Base-by-base conservation (phyloP, 176 grass and related monocot genomes). In the Rhynchospora breviuscula region DNA sequence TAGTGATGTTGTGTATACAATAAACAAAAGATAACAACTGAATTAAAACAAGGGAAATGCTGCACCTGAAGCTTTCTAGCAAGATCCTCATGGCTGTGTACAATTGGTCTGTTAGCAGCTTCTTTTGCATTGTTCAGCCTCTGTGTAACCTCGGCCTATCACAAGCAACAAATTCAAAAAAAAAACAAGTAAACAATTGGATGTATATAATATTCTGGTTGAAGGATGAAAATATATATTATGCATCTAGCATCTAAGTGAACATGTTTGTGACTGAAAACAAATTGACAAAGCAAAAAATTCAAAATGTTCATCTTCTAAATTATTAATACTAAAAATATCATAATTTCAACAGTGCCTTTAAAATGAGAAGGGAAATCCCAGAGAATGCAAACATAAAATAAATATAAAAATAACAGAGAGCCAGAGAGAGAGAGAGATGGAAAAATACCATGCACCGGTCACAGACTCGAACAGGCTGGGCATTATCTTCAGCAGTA, bases 81-180 rank as follows among this genome's bases (percentile, higher is more conserved):
- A 79, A 99, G 96, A 93, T 95, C 91, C 63, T 99, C 93, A 47
- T 99, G 96, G 70, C 91, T 99, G 18, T 93, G 91, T 72, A 89
- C 89, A 79, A 89, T 73, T 73, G 91, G 88, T 74, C 83, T 89
- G 88, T 88, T 99, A 33, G 89, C 86, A 14, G 62, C 86, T 88
- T 99, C 96, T 86, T 84, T 99, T 77, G 89, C 83, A 88, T 89
- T 93, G 86, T 57, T 91, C 19, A 95, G 85, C 78, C 96, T 99
- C 40, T 88, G 89, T 40, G 96, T 83, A 83, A 95, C 96, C 82
- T 99, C 96, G 81, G 91, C 89, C 96, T 95, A 66, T n/a, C 47
- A 59, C 53, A 87, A 88, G 46, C 84, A 79, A 5, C 70, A 58
- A 22, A 65, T 65, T 48, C 7, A n/a, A 29, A 29, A 82, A 51